phyloP scores from a whole-genome alignment of 2,329 filamentous ascomycete genomes.

The Chaetomiaceae sp. region DNA sequence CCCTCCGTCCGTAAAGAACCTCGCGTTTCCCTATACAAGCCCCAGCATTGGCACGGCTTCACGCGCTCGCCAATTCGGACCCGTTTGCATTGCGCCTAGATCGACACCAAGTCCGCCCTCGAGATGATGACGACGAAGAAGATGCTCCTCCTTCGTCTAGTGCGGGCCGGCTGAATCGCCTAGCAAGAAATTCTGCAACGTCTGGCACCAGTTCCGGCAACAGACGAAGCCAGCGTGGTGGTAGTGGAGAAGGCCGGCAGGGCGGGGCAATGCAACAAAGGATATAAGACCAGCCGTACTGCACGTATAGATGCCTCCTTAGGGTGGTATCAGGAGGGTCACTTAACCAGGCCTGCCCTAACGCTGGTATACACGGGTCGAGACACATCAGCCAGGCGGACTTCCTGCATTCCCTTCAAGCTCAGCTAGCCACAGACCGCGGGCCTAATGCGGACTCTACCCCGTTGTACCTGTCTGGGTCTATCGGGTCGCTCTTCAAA shows the following conservation, averaged over 20 bases:
- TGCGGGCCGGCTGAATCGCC: constrained; percentile 8
- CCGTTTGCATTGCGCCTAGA: constrained; percentile 21
- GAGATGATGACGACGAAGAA: constrained; percentile 19
- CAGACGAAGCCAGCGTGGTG: constrained; percentile 8
- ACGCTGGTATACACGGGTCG: constrained; percentile 20
- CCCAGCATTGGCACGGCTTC: constrained; percentile 28
- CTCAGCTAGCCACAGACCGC: constrained; percentile 30
- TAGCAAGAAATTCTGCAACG: constrained; percentile 6
- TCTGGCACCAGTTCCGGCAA: constrained; percentile 7
- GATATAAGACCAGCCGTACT: constrained; percentile 27
- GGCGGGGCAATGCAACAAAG: constrained; percentile 9
- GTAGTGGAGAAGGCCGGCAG: constrained; percentile 5
- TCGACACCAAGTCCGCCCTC: background rate
- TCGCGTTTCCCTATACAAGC: constrained; percentile 11
- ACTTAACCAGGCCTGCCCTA: constrained; percentile 29
- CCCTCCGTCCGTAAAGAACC: constrained; percentile 21
- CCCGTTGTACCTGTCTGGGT: constrained; percentile 27
- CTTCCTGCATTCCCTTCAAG: constrained; percentile 28
- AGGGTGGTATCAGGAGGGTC: constrained; percentile 21
- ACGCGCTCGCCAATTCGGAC: constrained; percentile 26
- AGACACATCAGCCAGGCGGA: constrained; percentile 23
- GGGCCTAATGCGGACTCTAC: constrained; percentile 26
- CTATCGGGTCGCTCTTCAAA: constrained; percentile 33
- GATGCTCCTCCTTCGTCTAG: constrained; percentile 16
- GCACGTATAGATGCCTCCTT: constrained; percentile 26